These are phyloP conservation scores for Beta vulgaris DNA, from an alignment of 148 eudicot species.

Conservation along the genomic window DNA sequence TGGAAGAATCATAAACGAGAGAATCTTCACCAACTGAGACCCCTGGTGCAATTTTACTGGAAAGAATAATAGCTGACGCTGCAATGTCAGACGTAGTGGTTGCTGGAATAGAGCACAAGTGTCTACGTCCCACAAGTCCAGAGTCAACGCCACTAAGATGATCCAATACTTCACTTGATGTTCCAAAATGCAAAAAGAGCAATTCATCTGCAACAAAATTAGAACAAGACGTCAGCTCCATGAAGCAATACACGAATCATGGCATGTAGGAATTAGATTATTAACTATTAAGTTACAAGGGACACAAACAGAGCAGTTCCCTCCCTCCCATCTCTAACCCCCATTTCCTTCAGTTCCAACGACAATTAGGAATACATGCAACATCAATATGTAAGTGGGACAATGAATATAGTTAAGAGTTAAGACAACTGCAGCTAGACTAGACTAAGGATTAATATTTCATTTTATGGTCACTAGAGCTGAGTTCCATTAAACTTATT, in stretches of 20 bases:
- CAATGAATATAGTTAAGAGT: background rate
- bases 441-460: background rate
- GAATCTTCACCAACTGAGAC: constrained; percentile 97
- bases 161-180: constrained; percentile 95
- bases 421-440: background rate
- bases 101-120: constrained; percentile 92
- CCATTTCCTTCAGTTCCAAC: background rate
- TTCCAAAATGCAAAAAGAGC: constrained; percentile 88
- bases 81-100: constrained; percentile 92
- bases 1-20: constrained; percentile 81
- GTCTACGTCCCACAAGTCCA: constrained; percentile 84
- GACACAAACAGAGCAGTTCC: too few species aligned
- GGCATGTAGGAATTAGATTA: too few species aligned
- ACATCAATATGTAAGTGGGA: background rate
- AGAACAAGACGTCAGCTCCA: background rate
- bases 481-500: background rate
- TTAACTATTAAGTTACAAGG: background rate
- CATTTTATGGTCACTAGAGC: background rate
- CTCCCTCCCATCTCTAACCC: background rate
- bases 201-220: constrained; percentile 63
- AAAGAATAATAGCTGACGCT: constrained; percentile 81
- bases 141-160: constrained; percentile 73
- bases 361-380: background rate
- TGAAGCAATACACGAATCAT: background rate
- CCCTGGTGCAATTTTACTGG: constrained; percentile 72